Conservation (phyloP, 2,329 filamentous ascomycete genomes). For the Nannizziopsis barbatae region DNA sequence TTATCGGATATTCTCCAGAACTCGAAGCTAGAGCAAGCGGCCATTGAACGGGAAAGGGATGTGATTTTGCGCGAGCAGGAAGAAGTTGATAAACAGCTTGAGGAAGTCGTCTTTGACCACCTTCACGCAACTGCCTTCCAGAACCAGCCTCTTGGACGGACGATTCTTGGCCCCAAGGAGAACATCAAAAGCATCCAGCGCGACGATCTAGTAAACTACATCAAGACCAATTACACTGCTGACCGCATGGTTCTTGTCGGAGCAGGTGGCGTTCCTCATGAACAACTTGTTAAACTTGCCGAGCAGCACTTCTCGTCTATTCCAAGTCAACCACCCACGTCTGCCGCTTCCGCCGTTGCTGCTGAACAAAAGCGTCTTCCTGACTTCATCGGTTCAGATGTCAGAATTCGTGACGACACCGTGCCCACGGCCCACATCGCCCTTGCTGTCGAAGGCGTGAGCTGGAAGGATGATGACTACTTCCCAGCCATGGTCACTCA, state of each 20-base stretch:
- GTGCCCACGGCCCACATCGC: slow-evolving; percentile 95
- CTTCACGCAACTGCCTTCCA: slow-evolving; percentile 97
- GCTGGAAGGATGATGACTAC: slow-evolving; percentile 99
- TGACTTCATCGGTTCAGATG: slow-evolving; percentile 92
- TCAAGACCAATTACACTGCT: slow-evolving; percentile 99
- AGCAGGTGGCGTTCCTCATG: slow-evolving; percentile 84
- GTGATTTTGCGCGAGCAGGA: slow-evolving; percentile 98
- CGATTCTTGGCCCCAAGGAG: slow-evolving; percentile 92
- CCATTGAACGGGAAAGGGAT: slow-evolving; percentile 95
- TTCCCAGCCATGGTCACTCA: slow-evolving; percentile 96
- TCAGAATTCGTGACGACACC: slow-evolving; percentile 90
- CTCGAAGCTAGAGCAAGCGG: slow-evolving; percentile 87
- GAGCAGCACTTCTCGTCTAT: slow-evolving; percentile 88
- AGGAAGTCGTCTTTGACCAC: slow-evolving; percentile 99
- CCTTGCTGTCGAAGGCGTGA: slow-evolving; percentile 96
- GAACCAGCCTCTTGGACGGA: slow-evolving; percentile 88
- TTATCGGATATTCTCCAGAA: slow-evolving; percentile 98
- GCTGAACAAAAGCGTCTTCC: slow-evolving; percentile 74
- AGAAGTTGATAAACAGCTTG: slow-evolving; percentile 99
- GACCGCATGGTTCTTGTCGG: slow-evolving; percentile 99
- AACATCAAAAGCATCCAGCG: slow-evolving; percentile 96
- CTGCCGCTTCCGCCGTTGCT: slow-evolving; percentile 57
- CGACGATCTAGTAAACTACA: slow-evolving; percentile 85
- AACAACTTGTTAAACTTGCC: slow-evolving; percentile 86
- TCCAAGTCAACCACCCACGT: slow-evolving; percentile 62